Conservation (phyloP, 139 green algal genomes). For the Chlamydomonas asymmetrica region DNA sequence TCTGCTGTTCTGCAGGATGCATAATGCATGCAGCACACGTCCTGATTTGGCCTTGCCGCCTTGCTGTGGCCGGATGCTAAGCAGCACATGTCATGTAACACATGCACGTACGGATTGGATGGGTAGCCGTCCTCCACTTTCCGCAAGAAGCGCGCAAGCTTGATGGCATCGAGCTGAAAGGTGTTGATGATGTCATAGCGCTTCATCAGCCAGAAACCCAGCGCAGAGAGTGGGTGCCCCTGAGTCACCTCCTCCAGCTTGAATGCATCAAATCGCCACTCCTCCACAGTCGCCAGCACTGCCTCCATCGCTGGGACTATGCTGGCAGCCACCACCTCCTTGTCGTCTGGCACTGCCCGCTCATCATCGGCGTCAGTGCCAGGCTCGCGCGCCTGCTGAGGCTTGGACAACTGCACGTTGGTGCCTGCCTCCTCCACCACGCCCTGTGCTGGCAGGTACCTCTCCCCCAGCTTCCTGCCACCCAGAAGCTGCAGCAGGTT, state of each 20-base stretch:
- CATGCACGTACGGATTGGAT: constrained; percentile 34
- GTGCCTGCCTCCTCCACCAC: not conserved
- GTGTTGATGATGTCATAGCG: constrained; percentile 27
- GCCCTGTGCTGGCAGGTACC: constrained; percentile 1
- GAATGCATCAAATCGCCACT: constrained; percentile 59
- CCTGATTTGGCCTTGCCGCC: no score
- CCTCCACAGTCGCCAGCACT: constrained; percentile 35
- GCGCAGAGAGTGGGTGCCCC: constrained; percentile 48
- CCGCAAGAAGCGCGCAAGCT: constrained; percentile 42
- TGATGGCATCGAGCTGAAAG: constrained; percentile 36
- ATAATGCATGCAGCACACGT: no score
- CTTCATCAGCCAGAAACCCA: constrained; percentile 45
- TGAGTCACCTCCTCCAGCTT: constrained; percentile 45
- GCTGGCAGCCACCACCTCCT: constrained; percentile 24
- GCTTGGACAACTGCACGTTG: no score
- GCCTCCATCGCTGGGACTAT: constrained; percentile 35
- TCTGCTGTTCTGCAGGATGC: no score
- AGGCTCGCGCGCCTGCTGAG: no score
- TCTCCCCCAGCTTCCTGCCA: constrained; percentile 27
- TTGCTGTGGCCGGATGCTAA: no score
- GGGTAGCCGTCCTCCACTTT: constrained; percentile 41
- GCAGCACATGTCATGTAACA: no score
- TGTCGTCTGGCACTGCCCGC: constrained; percentile 2
- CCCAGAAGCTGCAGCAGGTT: constrained; percentile 44
- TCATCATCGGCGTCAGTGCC: not conserved